phyloP scores from a whole-genome alignment of 140 eudicot species.

The Senecio squalidus region DNA sequence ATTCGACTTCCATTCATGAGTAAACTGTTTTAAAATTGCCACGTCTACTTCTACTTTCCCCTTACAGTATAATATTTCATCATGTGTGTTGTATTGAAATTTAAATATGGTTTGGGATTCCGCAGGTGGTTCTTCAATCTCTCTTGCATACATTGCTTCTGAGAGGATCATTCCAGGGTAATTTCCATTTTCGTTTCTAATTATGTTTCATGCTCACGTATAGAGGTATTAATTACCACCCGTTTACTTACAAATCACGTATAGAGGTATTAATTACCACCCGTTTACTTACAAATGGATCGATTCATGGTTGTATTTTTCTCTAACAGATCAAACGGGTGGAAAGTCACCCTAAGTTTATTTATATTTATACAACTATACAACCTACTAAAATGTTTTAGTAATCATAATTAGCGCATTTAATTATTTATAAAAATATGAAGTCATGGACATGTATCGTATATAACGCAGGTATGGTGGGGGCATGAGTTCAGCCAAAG shows the following conservation, averaged over 20 bases:
- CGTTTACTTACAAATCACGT: not conserved
- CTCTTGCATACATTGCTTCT: conserved; percentile 90
- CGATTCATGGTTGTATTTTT: not conserved
- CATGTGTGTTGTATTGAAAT: not conserved
- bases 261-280: not conserved
- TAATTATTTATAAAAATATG: not conserved
- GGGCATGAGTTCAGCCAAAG: conserved; percentile 98
- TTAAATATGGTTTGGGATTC: conserved; percentile 11
- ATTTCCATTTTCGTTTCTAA: not conserved
- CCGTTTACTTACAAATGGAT: not conserved
- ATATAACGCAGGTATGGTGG: conserved; percentile 67
- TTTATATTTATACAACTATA: not conserved
- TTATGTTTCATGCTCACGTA: not conserved
- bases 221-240: not conserved
- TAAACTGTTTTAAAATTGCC: too few species aligned
- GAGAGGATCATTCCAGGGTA: conserved; percentile 96
- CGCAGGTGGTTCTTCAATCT: conserved; percentile 82
- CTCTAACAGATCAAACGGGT: not conserved
- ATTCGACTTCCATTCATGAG: too few species aligned
- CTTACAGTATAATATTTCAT: not conserved
- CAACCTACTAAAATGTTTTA: not conserved
- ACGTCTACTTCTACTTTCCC: not conserved
- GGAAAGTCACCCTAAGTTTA: not conserved
- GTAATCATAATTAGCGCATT: not conserved
- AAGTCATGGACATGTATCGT: not conserved